Base-by-base conservation (phyloP, 1,284 basidiomycete genomes). In the Sporisorium iseilematis-ciliati region DNA sequence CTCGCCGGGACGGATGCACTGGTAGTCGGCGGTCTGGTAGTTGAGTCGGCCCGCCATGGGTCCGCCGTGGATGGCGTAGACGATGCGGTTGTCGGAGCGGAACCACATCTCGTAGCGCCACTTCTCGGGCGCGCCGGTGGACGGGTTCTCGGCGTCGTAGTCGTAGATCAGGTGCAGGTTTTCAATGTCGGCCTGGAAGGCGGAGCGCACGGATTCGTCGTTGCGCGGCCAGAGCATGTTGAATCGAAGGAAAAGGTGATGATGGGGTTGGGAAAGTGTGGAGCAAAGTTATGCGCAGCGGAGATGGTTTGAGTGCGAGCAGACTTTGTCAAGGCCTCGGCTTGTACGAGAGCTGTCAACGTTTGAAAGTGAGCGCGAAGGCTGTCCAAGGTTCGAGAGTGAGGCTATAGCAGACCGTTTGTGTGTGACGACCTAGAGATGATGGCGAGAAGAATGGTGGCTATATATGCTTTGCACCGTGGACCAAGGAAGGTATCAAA, bases 21-120 rank as follows among this genome's bases (percentile, higher is more conserved):
- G 84, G 50, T 84, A 79, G 49, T 78, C 75, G 21, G 73, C 81
- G 18, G 70, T 79, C 53, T 86, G 85, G 65, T 76, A 86, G 67
- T 86, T 86, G 1, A 62, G 38, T 3, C 85, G 53, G 0, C 85
- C 84, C 1, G 58, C 60, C 82, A 85, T 85, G 2, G 84, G 84
- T 20, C 72, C 72, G 3, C 82, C 82, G 56, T 80, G 81, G 42
- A 84, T 84, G 10, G 62, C 64, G 58, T 86, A 85, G 42, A 84
- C 80, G 62, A 85, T 80, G 8, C 85, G 77, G 54, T 81, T 61
- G 26, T 80, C 79, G 41, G 75, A 79, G 23, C 68, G 77, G 57
- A 85, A 78, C 77, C 80, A 82, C 72, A 83, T 81, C 45, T 85
- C 79, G 74, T 84, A 84, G 49, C 77, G 73, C 79, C 77, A 77